phyloP scores from a whole-genome alignment of 2,329 filamentous ascomycete genomes.

The Teratosphaeriaceae sp. region DNA sequence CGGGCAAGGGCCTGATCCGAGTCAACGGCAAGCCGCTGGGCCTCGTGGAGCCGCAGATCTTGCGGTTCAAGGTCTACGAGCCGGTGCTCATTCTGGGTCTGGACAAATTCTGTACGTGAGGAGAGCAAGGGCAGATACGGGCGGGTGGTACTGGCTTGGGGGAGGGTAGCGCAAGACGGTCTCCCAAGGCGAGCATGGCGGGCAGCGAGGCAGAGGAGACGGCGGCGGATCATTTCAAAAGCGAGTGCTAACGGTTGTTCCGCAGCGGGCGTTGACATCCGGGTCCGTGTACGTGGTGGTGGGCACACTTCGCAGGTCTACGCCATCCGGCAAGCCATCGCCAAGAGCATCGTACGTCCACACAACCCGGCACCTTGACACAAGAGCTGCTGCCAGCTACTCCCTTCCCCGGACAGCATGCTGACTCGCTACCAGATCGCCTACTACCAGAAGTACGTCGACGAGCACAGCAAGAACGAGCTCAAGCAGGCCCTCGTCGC shows the following conservation, averaged over 20 bases:
- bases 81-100: conserved; percentile 93
- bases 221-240: conserved; percentile 5
- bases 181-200: conserved; percentile 7
- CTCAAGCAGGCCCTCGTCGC: conserved; percentile 94
- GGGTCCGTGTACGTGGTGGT: conserved; percentile 92
- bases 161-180: conserved; percentile 1
- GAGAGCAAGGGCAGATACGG: conserved; percentile 1
- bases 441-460: conserved; percentile 99
- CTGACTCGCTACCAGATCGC: conserved; percentile 47
- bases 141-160: conserved; percentile 1
- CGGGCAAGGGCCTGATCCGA: conserved; percentile 88
- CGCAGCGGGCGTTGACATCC: conserved; percentile 81
- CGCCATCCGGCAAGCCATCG: conserved; percentile 97
- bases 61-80: conserved; percentile 99
- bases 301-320: conserved; percentile 97
- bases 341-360: conserved; percentile 71
- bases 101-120: conserved; percentile 74
- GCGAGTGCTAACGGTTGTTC: conserved; percentile 16
- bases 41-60: conserved; percentile 91
- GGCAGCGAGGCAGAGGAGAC: conserved; percentile 5
- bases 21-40: conserved; percentile 95
- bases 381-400: no score
- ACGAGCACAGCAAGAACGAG: conserved; percentile 99
- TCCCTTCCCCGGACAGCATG: no score
- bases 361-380: not conserved